Evolutionary conservation across 352 stramenopile genomes (phyloP).

Genomic region (Nothophytophthora sp.): DNA sequence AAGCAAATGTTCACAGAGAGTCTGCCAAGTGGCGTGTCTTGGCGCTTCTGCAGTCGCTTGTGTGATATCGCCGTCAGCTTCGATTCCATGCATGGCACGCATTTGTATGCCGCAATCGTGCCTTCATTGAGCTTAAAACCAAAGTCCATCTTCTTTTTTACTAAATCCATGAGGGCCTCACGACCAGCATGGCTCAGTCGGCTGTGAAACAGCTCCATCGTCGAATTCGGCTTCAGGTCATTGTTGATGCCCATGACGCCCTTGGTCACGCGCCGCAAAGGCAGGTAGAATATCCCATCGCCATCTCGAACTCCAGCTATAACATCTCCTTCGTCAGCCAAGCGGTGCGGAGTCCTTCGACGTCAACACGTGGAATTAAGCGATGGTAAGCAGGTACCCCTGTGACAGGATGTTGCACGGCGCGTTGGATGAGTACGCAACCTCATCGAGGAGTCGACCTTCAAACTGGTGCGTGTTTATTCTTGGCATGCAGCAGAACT

Average conservation of each 20-base stretch:
- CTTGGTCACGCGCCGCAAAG: neutral
- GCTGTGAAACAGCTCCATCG: conserved; percentile 11
- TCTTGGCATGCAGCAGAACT: neutral
- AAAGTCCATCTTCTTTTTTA: conserved; percentile 4
- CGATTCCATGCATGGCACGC: conserved; percentile 2
- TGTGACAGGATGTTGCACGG: conserved; percentile 10
- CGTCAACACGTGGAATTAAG: no score
- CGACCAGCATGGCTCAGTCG: conserved; percentile 8
- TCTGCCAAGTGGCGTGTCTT: neutral
- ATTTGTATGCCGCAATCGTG: conserved; percentile 2
- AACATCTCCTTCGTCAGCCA: conserved; percentile 2
- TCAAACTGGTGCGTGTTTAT: neutral
- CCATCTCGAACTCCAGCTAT: conserved; percentile 11
- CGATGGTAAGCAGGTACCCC: conserved; percentile 7
- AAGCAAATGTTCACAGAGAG: conserved; percentile 4
- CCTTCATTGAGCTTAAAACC: conserved; percentile 14
- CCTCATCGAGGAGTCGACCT: conserved; percentile 6
- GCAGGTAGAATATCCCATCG: conserved; percentile 4
- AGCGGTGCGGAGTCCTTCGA: conserved; percentile 1
- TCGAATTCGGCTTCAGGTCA: no score
- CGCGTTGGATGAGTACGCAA: conserved; percentile 9
- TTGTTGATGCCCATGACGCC: conserved; percentile 4
- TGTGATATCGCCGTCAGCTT: conserved; percentile 4
- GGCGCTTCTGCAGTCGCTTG: neutral
- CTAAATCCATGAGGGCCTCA: conserved; percentile 4